Evolutionary conservation across 2,329 filamentous ascomycete species (phyloP).

Genomic region (Xylariaceae sp.): DNA sequence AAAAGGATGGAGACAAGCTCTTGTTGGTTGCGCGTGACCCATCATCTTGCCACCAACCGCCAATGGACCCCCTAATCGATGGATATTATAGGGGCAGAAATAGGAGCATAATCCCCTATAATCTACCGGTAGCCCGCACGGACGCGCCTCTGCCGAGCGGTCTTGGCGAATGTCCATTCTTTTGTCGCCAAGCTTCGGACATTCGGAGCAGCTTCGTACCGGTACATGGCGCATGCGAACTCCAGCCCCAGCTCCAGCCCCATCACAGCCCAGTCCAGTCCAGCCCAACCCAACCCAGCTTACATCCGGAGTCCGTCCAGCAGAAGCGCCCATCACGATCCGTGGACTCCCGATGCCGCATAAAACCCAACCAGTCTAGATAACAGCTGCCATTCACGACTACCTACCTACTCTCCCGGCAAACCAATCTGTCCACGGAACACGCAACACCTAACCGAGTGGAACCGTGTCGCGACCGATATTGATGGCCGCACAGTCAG

Average conservation of each 20-base stretch:
- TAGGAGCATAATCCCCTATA: no score
- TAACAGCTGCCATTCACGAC: background rate
- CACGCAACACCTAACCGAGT: background rate
- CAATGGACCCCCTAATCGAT: no score
- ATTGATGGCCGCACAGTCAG: constrained; percentile 28
- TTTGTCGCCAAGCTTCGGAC: no score
- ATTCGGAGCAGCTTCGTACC: no score
- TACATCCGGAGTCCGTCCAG: background rate
- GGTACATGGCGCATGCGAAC: no score
- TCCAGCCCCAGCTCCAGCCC: background rate
- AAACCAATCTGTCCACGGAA: background rate
- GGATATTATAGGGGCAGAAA: no score
- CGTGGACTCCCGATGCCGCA: background rate
- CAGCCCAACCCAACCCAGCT: constrained; percentile 5
- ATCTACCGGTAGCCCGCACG: no score
- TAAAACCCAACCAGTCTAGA: background rate
- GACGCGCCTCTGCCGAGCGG: no score
- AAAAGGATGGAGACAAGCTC: no score
- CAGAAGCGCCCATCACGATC: background rate
- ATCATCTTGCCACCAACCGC: no score
- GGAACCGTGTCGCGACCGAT: background rate
- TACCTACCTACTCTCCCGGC: background rate
- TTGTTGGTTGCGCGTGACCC: no score
- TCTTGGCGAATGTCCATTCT: no score
- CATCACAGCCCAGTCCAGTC: background rate